Percentiles rank a stretch among this genome's conserved stretches.
phyloP scores from a whole-genome alignment of 306 rosid species.

The Macrotyloma uniflorum region DNA sequence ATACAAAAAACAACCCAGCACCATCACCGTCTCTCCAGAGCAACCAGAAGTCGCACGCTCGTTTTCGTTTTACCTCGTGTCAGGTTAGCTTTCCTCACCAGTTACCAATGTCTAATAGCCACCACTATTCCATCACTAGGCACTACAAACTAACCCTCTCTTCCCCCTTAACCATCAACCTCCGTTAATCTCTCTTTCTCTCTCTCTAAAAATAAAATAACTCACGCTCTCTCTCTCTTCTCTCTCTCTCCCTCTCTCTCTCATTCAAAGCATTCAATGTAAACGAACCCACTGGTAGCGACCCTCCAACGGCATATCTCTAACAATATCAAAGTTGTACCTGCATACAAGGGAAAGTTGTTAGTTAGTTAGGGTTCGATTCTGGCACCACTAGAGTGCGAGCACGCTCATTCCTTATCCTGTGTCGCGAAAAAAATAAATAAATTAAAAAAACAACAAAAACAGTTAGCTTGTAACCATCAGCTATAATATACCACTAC shows the following conservation, averaged over 20 bases:
- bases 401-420: constrained; percentile 46
- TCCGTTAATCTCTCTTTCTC: constrained; percentile 17
- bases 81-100: constrained; percentile 39
- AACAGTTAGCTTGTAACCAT: neutral
- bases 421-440: constrained; percentile 31
- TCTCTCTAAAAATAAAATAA: constrained; percentile 4
- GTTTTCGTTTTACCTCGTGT: constrained; percentile 50
- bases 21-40: constrained; percentile 16
- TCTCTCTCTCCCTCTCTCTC: constrained; percentile 23
- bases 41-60: constrained; percentile 42
- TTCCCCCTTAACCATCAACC: neutral
- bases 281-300: constrained; percentile 86
- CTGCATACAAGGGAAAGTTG: constrained; percentile 57
- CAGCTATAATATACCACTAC: constrained; percentile 24
- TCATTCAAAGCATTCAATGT: constrained; percentile 60
- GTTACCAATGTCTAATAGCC: neutral
- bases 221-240: neutral
- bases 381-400: constrained; percentile 48
- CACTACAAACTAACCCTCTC: neutral
- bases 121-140: neutral
- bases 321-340: constrained; percentile 91
- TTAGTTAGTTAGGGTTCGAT: constrained; percentile 64
- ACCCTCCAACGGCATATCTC: constrained; percentile 86
- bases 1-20: constrained; percentile 30
- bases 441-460: neutral